Base-by-base conservation (phyloP, 2,329 filamentous ascomycete species). In the Apiospora kogelbergensis region DNA sequence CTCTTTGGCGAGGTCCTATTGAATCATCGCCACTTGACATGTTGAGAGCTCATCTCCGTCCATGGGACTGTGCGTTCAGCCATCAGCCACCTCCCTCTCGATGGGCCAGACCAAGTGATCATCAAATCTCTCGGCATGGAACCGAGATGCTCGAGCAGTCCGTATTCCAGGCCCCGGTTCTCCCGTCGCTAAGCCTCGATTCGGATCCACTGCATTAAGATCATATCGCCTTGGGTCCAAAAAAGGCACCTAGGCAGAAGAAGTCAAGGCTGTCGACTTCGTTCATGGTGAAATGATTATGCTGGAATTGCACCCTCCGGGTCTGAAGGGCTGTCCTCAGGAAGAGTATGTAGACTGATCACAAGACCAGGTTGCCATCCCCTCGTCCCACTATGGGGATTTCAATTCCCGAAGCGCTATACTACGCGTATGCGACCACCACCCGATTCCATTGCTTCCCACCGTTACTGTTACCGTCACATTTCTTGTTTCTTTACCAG, bases 121-220 rank as follows among this genome's bases (percentile, higher is more conserved):
- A 60, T n/a, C 53, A 60, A 37, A 37, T 60, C 53, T 37, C 53
- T 60, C 53, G 53, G 53, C 17, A 60, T 60, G 53, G 53, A 60
- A 37, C 53, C 53, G 53, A 60, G 53, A 37, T 60, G 53, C 53
- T 37, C 53, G 30, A 37, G 26, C 15, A n/a, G 30, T 26, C 53
- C 53, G 53, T 60, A 60, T 60, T 37, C 53, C 3, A 60, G 17
- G 17, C 30, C 53, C 53, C 53, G 6, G 53, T 60, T n/a, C 13
- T 30, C 30, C 48, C 53, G 20, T 37, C 30, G 53, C 53, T 60
- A 60, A 60, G 53, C 53, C 53, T 60, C 53, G 53, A 60, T 60
- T 60, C n/a, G 17, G 20, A 17, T 24, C 48, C 53, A 60, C 53
- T n/a, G 30, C 53, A 60, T 60, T 60, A 30, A 60, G 11, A 60